Evolutionary conservation across 139 green algal species (phyloP), one percentile per base, ranked within the genome.

Genomic region (Pleodorina starrii): DNA sequence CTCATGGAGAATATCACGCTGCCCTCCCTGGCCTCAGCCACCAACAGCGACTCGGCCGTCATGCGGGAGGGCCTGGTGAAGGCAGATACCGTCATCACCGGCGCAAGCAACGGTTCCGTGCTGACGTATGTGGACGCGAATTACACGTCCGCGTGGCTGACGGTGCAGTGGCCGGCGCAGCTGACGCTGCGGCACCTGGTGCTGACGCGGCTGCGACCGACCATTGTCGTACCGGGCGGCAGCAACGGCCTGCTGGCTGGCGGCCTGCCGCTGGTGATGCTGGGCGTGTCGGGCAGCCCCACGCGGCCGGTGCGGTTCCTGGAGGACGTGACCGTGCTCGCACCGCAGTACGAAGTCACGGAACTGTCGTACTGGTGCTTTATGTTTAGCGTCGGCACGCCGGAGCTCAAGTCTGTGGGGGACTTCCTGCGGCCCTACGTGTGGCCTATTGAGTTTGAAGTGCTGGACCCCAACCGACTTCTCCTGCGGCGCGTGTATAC

Each of bases 321-420:
- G 23, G 25, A 35, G 43, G 32, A 88, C 46, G 16, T 54, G 17
- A 69, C 46, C 9, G 11, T 88, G 1, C 6, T 79, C n/a, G 21
- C 79, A 11, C 60, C 63, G 82, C 63, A 79, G 82, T 88, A 88
- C 82, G 82, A 88, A 23, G 35, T 88, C 27, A 23, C 46, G 5
- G 35, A 79, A 32, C 68, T 88, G 82, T 51, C 66, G 82, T 88
- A 88, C 43, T 88, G 82, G 82, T 88, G 63, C 44, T 5, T 69
- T n/a, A 69, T 88, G 82, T 16, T 79, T 1, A 38, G 25, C 63
- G 7, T 79, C 11, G 40, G 57, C 40, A 40, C 66, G 63, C 44
- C 44, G 0, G 82, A 79, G 82, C 1, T 68, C 66, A 80, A 51
- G 21, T 29, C 6, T 11, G 44, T 60, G 29, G 82, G 63, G 0